These are phyloP conservation scores for Rhizopus arrhizus DNA, from an alignment of 371 early-diverging fungal species.

Conservation along the genomic window DNA sequence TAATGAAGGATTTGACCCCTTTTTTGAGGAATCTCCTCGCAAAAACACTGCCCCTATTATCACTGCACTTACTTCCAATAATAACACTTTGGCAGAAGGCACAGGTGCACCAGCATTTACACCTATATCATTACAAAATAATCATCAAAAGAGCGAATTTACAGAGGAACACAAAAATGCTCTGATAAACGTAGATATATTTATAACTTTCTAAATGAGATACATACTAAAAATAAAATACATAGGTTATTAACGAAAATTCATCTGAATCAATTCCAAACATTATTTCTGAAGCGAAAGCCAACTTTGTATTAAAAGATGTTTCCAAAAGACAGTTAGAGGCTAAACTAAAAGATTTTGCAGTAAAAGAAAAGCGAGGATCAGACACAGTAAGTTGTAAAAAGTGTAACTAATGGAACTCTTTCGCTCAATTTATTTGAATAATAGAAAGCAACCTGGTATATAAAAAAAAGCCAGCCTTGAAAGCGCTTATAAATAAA, in stretches of 20 bases:
- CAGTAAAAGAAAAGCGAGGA: slow-evolving; percentile 55
- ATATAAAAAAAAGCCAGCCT: slow-evolving; percentile 12
- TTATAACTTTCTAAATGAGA: background rate
- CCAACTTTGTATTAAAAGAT: slow-evolving; percentile 27
- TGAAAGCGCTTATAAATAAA: slow-evolving; percentile 5
- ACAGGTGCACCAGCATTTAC: background rate
- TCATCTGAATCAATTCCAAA: slow-evolving; percentile 36
- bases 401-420: background rate
- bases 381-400: slow-evolving; percentile 44
- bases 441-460: slow-evolving; percentile 22
- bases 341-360: slow-evolving; percentile 49
- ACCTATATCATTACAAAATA: background rate
- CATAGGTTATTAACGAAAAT: slow-evolving; percentile 43
- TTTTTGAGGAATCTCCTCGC: slow-evolving; percentile 20
- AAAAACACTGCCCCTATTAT: background rate
- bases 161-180: slow-evolving; percentile 40
- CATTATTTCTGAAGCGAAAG: slow-evolving; percentile 27
- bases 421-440: background rate
- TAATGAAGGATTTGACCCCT: slow-evolving; percentile 36
- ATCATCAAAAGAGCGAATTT: slow-evolving; percentile 16
- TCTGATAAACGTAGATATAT: slow-evolving; percentile 31
- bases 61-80: too few species aligned
- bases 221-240: background rate
- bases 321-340: slow-evolving; percentile 49
- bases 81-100: background rate